Percentiles rank a stretch among this genome's conserved stretches.
These are phyloP conservation scores for Aegilops tauschii DNA, from an alignment of 176 grass and related monocot genomes.

Conservation along the genomic window DNA sequence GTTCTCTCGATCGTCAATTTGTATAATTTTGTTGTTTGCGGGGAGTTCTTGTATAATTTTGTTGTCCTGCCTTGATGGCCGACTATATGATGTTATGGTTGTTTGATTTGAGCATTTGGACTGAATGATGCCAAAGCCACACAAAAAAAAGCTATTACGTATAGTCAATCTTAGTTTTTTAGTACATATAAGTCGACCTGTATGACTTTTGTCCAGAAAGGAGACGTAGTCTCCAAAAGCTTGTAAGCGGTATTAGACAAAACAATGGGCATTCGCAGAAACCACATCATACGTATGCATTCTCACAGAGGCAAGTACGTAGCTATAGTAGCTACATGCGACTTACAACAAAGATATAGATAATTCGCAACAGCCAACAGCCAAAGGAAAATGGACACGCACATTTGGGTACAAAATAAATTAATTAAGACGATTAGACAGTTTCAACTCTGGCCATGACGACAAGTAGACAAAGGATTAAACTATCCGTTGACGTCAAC, in stretches of 20 bases:
- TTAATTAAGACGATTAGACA: not conserved
- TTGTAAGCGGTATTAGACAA: not conserved
- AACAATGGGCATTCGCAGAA: not conserved
- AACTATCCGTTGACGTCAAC: conserved; percentile 5
- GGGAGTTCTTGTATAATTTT: not conserved
- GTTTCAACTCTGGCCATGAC: not conserved
- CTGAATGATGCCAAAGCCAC: too few species aligned
- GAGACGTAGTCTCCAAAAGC: not conserved
- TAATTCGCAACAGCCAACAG: not conserved
- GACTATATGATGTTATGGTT: not conserved
- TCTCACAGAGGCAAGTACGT: not conserved
- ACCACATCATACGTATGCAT: not conserved
- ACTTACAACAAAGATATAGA: not conserved
- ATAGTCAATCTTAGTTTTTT: too few species aligned
- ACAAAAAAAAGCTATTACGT: too few species aligned
- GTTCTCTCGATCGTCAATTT: not conserved
- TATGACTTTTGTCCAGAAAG: not conserved
- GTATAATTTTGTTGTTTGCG: too few species aligned
- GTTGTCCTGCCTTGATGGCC: not conserved
- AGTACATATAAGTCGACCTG: not conserved
- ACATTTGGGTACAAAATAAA: not conserved
- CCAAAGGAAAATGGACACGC: not conserved
- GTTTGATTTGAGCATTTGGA: not conserved
- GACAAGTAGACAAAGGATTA: not conserved
- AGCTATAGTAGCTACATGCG: not conserved